Conservation (phyloP, 495 filamentous ascomycete species). For the Penicillium daleae region DNA sequence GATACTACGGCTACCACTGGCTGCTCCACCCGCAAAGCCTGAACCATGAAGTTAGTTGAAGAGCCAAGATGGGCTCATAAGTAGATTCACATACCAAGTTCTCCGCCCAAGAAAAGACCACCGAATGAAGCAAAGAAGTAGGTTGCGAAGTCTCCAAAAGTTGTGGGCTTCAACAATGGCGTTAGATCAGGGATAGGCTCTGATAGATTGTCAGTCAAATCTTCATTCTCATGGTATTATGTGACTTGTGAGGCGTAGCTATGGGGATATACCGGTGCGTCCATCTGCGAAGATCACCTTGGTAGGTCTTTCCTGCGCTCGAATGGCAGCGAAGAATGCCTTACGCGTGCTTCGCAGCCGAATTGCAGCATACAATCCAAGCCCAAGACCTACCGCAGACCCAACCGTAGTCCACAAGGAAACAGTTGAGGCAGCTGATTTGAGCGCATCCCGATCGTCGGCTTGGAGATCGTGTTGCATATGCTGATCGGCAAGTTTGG, state of each 20-base stretch:
- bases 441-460: constrained; percentile 62
- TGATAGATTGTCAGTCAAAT: constrained; percentile 23
- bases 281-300: constrained; percentile 66
- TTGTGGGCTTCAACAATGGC: constrained; percentile 57
- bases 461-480: constrained; percentile 62
- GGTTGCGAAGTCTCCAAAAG: constrained; percentile 62
- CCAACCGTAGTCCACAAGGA: constrained; percentile 59
- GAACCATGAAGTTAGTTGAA: constrained; percentile 5
- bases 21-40: constrained; percentile 60
- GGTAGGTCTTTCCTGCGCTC: constrained; percentile 59
- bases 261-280: constrained; percentile 49
- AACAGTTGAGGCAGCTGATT: constrained; percentile 55
- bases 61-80: background rate
- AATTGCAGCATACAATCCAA: constrained; percentile 61
- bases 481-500: constrained; percentile 63
- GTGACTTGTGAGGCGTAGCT: background rate
- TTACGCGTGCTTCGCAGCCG: constrained; percentile 57
- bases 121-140: constrained; percentile 65
- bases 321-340: constrained; percentile 62
- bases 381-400: constrained; percentile 59
- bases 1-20: constrained; percentile 54
- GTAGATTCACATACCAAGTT: constrained; percentile 43
- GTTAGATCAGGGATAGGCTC: constrained; percentile 66
- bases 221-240: background rate
- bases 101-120: constrained; percentile 67